phyloP scores from a whole-genome alignment of 768 basidiomycete species.

The Boletales sp. region DNA sequence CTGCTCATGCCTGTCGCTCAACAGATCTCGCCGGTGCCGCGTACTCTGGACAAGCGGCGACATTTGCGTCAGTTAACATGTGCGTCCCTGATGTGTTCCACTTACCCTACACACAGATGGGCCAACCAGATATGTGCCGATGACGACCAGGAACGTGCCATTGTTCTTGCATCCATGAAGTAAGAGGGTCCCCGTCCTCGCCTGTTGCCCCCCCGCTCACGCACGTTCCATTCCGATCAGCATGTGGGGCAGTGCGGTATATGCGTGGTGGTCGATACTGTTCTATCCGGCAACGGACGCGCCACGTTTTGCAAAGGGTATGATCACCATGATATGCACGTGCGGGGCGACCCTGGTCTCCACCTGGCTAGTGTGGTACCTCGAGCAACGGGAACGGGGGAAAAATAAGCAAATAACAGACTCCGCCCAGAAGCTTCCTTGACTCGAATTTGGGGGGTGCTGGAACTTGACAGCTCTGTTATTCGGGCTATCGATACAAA shows the following conservation, averaged over 20 bases:
- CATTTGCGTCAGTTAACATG: constrained; percentile 53
- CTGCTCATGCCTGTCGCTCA: not conserved
- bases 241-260: constrained; percentile 68
- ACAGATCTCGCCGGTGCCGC: constrained; percentile 60
- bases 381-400: constrained; percentile 40
- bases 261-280: constrained; percentile 68
- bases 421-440: too few species aligned
- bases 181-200: constrained; percentile 21
- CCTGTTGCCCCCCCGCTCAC: not conserved
- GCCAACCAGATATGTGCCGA: constrained; percentile 75
- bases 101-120: constrained; percentile 44
- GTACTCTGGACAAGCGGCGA: constrained; percentile 73
- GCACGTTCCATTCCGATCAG: constrained; percentile 24
- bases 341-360: constrained; percentile 52
- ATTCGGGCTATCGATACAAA: constrained; percentile 13
- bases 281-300: constrained; percentile 75
- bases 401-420: not conserved
- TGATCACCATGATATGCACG: constrained; percentile 64
- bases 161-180: constrained; percentile 80
- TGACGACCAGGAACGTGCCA: constrained; percentile 63
- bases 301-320: constrained; percentile 62
- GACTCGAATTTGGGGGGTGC: not conserved
- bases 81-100: not conserved
- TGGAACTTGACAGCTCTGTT: not conserved
- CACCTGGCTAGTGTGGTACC: constrained; percentile 54